Conservation (phyloP, 257 asterid genomes). For the Paraleonurus japonicus region DNA sequence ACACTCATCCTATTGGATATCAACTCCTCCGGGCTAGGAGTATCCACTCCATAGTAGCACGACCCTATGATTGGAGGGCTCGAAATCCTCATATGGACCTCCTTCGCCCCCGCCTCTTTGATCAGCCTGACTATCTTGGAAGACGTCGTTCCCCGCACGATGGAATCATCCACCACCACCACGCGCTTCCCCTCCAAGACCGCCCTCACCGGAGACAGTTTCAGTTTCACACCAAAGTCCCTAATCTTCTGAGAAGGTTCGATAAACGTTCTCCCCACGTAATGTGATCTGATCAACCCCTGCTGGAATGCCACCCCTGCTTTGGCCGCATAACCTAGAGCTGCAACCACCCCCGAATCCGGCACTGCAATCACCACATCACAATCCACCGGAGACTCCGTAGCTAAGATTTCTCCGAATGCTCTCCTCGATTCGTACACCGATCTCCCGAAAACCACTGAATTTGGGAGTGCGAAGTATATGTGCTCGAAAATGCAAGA, state of each 20-base stretch:
- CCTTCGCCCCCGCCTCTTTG: slow-evolving; percentile 89
- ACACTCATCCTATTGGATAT: slow-evolving; percentile 75
- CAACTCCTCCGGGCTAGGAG: slow-evolving; percentile 80
- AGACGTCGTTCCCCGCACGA: slow-evolving; percentile 87
- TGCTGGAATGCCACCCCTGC: slow-evolving; percentile 91
- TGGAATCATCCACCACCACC: slow-evolving; percentile 94
- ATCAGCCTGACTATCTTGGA: slow-evolving; percentile 82
- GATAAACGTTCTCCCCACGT: slow-evolving; percentile 85
- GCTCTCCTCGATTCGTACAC: slow-evolving; percentile 73
- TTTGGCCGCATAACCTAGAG: slow-evolving; percentile 80
- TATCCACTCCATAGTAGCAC: slow-evolving; percentile 88
- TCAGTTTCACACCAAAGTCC: slow-evolving; percentile 90
- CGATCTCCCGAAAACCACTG: slow-evolving; percentile 72
- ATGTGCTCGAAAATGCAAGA: slow-evolving; percentile 89
- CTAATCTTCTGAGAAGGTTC: slow-evolving; percentile 93
- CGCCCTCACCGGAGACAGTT: slow-evolving; percentile 75
- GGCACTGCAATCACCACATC: slow-evolving; percentile 96
- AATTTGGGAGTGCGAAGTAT: slow-evolving; percentile 75
- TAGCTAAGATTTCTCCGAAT: slow-evolving; percentile 77
- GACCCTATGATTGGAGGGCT: slow-evolving; percentile 89
- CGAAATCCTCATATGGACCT: slow-evolving; percentile 92
- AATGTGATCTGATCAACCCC: slow-evolving; percentile 86
- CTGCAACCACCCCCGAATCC: slow-evolving; percentile 92
- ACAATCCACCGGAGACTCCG: slow-evolving; percentile 76
- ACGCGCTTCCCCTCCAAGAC: slow-evolving; percentile 93